Conservation (phyloP, 2,329 filamentous ascomycete genomes). For the Clonostachys rosea region DNA sequence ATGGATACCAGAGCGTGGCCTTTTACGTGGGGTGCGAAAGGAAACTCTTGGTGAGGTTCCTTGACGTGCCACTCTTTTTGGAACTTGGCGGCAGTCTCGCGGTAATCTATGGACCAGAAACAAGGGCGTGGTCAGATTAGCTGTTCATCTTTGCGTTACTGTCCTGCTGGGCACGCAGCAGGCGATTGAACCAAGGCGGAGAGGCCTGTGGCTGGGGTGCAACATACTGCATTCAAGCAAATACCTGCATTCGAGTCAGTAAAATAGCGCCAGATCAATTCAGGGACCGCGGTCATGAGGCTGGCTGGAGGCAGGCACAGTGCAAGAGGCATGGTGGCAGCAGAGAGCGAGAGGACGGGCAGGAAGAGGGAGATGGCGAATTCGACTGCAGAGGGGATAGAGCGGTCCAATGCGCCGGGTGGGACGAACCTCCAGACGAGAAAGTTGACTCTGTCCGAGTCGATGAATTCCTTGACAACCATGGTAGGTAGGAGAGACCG, state of each 20-base stretch:
- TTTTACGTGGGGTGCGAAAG: conserved; percentile 61
- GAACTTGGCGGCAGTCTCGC: conserved; percentile 62
- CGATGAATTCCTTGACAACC: conserved; percentile 54
- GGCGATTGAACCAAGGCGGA: not conserved
- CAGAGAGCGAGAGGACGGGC: not conserved
- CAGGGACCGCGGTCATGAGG: not conserved
- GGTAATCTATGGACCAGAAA: conserved; percentile 48
- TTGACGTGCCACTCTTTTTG: conserved; percentile 64
- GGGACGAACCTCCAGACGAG: conserved; percentile 64
- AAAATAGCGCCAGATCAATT: not conserved
- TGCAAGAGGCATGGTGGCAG: not conserved
- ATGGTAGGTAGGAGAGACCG: conserved; percentile 24
- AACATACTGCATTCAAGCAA: conserved; percentile 60
- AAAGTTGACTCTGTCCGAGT: conserved; percentile 66
- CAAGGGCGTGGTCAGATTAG: not conserved
- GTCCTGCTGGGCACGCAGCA: not conserved
- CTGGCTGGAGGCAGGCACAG: not conserved
- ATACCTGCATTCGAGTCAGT: conserved; percentile 35
- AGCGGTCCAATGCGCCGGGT: conserved; percentile 14
- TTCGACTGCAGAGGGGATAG: not conserved
- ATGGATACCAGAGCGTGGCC: conserved; percentile 59
- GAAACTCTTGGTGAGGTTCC: conserved; percentile 57
- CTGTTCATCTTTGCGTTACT: not conserved
- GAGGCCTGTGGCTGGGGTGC: not conserved
- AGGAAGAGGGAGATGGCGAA: not conserved